Evolutionary conservation across 208 protist species (phyloP).

Genomic region (Leishmania tropica): DNA sequence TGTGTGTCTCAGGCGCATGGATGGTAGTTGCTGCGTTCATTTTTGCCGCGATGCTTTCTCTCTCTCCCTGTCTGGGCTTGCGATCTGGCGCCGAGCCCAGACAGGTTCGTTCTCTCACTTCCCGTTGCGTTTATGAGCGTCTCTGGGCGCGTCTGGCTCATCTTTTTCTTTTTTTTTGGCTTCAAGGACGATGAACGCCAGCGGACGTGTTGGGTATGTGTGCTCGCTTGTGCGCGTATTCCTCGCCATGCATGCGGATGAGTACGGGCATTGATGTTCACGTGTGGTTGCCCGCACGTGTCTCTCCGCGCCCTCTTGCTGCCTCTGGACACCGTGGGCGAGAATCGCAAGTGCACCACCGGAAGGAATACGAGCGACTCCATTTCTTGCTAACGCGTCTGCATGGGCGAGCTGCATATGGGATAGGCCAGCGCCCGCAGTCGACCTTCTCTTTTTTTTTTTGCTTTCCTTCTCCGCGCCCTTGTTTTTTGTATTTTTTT

Average conservation of each 20-base stretch:
- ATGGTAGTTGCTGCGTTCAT: too few relatives aligned
- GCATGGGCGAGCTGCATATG: background rate
- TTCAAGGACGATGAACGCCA: background rate
- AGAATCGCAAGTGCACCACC: background rate
- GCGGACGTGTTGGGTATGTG: background rate
- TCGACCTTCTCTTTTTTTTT: background rate
- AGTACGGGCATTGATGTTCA: background rate
- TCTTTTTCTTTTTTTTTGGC: slow-evolving; percentile 10
- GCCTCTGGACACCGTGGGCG: background rate
- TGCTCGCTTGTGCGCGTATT: background rate
- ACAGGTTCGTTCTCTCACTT: background rate
- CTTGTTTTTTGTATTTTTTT: background rate
- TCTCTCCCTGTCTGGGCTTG: background rate
- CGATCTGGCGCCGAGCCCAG: background rate
- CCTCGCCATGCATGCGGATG: background rate
- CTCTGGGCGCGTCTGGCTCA: background rate
- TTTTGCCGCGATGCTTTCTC: background rate
- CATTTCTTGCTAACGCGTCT: background rate
- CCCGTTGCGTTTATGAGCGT: background rate
- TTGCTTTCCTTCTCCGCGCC: background rate
- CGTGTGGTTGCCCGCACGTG: background rate
- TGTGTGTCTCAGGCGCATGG: too few relatives aligned
- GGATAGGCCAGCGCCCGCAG: background rate
- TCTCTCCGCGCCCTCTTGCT: background rate
- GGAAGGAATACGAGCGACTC: background rate